phyloP scores from a whole-genome alignment of 768 basidiomycete species.

The Hygrocybe coccinea region DNA sequence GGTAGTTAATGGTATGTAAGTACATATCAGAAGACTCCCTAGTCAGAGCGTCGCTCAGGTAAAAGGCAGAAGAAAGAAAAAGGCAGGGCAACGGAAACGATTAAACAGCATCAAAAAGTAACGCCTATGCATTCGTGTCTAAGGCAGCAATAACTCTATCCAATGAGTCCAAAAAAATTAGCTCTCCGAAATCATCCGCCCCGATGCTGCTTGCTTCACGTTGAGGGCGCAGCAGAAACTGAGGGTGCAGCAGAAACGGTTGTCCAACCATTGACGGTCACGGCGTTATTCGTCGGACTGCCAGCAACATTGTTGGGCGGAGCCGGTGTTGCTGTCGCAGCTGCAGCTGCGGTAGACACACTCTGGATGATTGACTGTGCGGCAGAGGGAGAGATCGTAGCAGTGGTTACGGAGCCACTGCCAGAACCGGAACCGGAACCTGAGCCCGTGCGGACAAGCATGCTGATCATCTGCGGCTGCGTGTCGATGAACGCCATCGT shows the following conservation, averaged over 20 bases:
- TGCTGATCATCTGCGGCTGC: slow-evolving; percentile 45
- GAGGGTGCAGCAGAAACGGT: too few relatives aligned
- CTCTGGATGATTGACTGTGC: slow-evolving; percentile 21
- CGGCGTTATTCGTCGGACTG: neutral
- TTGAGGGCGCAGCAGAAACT: too few relatives aligned
- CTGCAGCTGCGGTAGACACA: slow-evolving; percentile 29
- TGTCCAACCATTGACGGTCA: neutral
- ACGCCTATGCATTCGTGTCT: too few relatives aligned
- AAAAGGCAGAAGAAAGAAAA: neutral
- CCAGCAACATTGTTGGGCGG: neutral
- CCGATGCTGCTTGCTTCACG: too few relatives aligned
- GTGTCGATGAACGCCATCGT: slow-evolving; percentile 62
- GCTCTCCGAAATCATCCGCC: too few relatives aligned
- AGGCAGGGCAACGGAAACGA: too few relatives aligned
- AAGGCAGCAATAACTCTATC: too few relatives aligned
- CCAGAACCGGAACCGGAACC: slow-evolving; percentile 19
- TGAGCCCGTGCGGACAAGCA: slow-evolving; percentile 34
- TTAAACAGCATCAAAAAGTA: too few relatives aligned
- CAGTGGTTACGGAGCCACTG: slow-evolving; percentile 14
- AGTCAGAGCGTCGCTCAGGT: neutral
- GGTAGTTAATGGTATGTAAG: neutral
- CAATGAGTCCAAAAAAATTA: too few relatives aligned
- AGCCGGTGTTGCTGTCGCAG: slow-evolving; percentile 11
- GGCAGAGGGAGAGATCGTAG: slow-evolving; percentile 11
- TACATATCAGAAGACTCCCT: neutral